Evolutionary conservation across 257 asterid genomes (phyloP), one percentile per base, ranked within the genome.

Genomic region (Nicotiana undulata): DNA sequence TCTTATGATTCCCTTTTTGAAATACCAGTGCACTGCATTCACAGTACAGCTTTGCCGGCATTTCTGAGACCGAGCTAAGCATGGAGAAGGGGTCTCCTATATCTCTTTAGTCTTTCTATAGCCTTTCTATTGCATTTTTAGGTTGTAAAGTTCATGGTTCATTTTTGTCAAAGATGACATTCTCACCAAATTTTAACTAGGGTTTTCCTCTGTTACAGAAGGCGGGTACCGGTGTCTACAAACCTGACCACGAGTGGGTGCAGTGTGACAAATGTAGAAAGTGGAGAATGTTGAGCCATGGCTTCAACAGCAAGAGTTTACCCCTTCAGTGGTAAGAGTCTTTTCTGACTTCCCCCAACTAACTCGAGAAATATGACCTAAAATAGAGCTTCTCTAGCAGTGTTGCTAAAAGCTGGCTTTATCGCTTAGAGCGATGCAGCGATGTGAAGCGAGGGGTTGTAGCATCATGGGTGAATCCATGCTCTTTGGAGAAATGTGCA

Each of bases 261-360:
- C 97, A 90, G 83, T 93, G 98, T 79, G 89, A 92, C 88, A 90
- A 92, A 86, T 93, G 98, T 86, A 88, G 98, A 81, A 93, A 93
- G 83, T 93, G 98, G 98, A 89, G 97, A 83, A 86, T 81, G 87
- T 66, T 93, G 79, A 83, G n/a, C 80, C 40, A 84, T 63, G 93
- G 87, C 55, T 90, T 90, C 84, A 86, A 85, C 84, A 87, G 83
- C 86, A 86, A 75, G 87, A 85, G 81, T n/a, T 84, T 91, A 80
- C 97, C 97, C 9, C 68, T 80, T 56, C 94, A 93, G 78, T 92
- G 98, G 98, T 93, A 84, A 9, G 44, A 52, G 22, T 77, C 1
- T 75, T 31, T 60, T 20, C 29, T 28, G 46, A 17, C 44, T 37
- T 10, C 12, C 22, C 32, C 20, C 9, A 20, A 74, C 24, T 44